phyloP scores from a whole-genome alignment of 345 rosid genomes.

The Linum tenue region DNA sequence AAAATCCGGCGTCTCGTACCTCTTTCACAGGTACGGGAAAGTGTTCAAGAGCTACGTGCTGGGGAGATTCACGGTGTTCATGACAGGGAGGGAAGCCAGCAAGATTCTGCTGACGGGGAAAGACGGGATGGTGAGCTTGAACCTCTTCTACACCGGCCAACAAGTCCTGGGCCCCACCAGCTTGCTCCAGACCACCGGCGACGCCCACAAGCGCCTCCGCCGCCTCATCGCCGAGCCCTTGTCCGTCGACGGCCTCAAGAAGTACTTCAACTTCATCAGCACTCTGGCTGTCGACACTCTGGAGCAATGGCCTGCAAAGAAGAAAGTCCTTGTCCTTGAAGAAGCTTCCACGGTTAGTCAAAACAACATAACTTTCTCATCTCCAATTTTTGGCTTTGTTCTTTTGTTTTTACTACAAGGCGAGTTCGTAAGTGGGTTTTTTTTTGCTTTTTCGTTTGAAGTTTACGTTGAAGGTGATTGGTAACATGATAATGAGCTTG shows the following conservation, averaged over 20 bases:
- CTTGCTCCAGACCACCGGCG: constrained; percentile 53
- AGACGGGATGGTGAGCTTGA: constrained; percentile 66
- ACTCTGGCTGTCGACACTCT: constrained; percentile 36
- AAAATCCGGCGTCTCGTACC: not conserved
- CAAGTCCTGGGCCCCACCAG: constrained; percentile 55
- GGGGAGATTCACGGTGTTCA: constrained; percentile 49
- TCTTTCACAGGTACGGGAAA: constrained; percentile 41
- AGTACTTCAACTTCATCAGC: constrained; percentile 49
- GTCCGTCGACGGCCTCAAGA: constrained; percentile 51
- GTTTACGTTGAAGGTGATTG: constrained; percentile 61
- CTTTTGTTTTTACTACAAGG: no score
- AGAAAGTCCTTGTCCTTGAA: constrained; percentile 39
- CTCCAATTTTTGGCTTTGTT: no score
- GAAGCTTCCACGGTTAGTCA: constrained; percentile 63
- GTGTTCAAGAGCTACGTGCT: constrained; percentile 46
- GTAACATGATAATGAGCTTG: constrained; percentile 68
- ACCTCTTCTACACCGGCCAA: constrained; percentile 55
- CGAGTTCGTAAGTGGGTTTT: not conserved
- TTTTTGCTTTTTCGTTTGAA: constrained; percentile 17
- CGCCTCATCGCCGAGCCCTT: constrained; percentile 49
- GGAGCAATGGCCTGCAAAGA: constrained; percentile 38
- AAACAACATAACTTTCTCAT: no score
- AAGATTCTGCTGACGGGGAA: constrained; percentile 58
- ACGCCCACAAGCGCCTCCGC: constrained; percentile 49
- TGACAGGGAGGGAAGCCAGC: constrained; percentile 64